Evolutionary conservation across 2,329 filamentous ascomycete genomes (phyloP).

Genomic region (Cryphonectria carpinicola): DNA sequence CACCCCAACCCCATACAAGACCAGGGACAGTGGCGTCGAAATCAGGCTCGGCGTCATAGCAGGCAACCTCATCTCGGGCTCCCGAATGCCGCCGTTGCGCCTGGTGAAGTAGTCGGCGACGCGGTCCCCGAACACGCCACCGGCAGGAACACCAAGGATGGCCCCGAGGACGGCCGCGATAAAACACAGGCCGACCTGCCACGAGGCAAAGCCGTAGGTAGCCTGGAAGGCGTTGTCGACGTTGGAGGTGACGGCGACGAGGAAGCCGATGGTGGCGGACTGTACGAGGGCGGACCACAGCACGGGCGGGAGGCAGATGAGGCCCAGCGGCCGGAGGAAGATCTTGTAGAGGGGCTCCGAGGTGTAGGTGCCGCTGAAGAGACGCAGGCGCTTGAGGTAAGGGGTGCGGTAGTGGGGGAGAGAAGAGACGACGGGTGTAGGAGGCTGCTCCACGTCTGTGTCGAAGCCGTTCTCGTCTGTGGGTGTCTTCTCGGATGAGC

Average conservation of each 20-base stretch:
- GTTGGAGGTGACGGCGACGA: constrained; percentile 59
- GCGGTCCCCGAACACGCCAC: constrained; percentile 52
- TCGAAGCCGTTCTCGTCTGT: constrained; percentile 17
- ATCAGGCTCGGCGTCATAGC: constrained; percentile 55
- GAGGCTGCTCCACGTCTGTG: constrained; percentile 26
- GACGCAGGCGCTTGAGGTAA: constrained; percentile 42
- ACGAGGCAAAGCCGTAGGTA: constrained; percentile 49
- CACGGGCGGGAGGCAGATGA: constrained; percentile 56
- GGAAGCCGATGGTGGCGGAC: constrained; percentile 59
- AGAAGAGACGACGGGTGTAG: neutral
- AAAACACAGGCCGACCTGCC: constrained; percentile 56
- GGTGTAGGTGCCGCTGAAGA: constrained; percentile 49
- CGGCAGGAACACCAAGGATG: constrained; percentile 52
- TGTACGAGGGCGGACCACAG: constrained; percentile 59
- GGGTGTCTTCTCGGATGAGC: constrained; percentile 19
- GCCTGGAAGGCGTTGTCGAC: constrained; percentile 48
- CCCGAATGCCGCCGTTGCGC: constrained; percentile 58
- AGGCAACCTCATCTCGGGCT: constrained; percentile 64
- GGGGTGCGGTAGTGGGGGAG: constrained; percentile 33
- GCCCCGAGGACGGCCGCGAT: constrained; percentile 52
- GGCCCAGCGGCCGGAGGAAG: constrained; percentile 52
- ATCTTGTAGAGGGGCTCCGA: constrained; percentile 52
- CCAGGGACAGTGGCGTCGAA: constrained; percentile 50
- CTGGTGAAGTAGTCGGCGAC: constrained; percentile 53
- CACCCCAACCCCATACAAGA: constrained; percentile 54